Percentiles rank a stretch among this genome's conserved stretches.
Conservation (phyloP, 257 asterid species). For the Haberlea rhodopensis region DNA sequence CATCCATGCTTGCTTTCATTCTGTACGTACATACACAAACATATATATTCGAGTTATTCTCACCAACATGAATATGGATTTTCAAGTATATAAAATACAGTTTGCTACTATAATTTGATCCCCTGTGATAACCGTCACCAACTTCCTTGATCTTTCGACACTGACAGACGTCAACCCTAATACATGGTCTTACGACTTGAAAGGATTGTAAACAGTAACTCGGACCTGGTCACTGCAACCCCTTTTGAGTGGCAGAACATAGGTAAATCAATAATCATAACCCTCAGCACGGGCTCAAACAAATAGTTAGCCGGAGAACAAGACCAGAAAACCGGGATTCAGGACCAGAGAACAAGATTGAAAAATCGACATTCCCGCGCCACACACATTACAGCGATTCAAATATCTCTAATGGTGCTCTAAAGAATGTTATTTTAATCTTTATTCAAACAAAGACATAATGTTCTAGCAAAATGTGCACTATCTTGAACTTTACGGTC, state of each 20-base stretch:
- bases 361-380: background rate
- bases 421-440: no score
- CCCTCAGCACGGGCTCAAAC: background rate
- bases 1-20: background rate
- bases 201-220: no score
- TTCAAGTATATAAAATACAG: background rate
- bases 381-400: background rate
- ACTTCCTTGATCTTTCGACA: no score
- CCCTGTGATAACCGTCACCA: no score
- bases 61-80: background rate
- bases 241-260: background rate
- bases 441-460: background rate
- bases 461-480: background rate
- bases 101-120: background rate
- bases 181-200: no score
- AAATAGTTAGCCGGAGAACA: background rate
- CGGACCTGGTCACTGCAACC: no score
- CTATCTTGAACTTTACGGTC: background rate
- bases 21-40: background rate
- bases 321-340: no score
- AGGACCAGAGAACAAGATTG: background rate
- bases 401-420: background rate
- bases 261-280: no score
- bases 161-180: no score
- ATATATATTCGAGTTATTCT: background rate